Evolutionary conservation across 2,329 filamentous ascomycete genomes (phyloP), one percentile per base, ranked within the genome.

Genomic region (Arthrobotrys conoides): DNA sequence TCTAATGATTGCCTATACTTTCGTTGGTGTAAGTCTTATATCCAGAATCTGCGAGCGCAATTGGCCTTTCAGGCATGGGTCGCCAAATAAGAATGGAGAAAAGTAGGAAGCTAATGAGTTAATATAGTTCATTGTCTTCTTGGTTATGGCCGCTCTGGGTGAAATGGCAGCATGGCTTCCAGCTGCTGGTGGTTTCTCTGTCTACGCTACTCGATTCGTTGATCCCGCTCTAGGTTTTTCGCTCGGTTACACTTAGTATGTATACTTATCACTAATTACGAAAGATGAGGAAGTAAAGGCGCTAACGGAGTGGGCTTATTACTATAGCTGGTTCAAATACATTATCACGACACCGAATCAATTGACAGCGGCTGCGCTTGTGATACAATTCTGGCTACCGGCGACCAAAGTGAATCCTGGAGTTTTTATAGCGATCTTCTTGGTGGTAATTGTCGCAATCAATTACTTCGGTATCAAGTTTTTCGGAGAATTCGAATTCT

Each of bases 331-430:
- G 88, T 88, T 90, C 85, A 94, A 89, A 83, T 96, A 96, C 84
- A 92, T 96, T 83, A 94, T 96, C 82, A 88, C 92, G 63, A 94
- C 92, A 0, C 93, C 93, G 0, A 96, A 96, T 83, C 93, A 96
- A 83, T 86, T 96, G 46, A 96, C 93, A 0, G 93, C 93, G 30
- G 89, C 88, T n/a, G 89, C 92, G 4, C 85, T 96, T 44, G 91
- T 95, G 72, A 91, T 96, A 73, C 89, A 91, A 81, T 94, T 90
- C 82, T 96, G 93, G 93, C 85, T 93, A 10, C 83, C 87, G 0
- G 85, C 88, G 30, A 88, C 91, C 0, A 86, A 85, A 53, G 87
- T 95, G 71, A 94, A 95, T 82, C 90, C 92, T 0, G 93, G 92
- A 64, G 91, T 95, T 12, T 96, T 90, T 85, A 94, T 96, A 71